Evolutionary conservation across 371 early-diverging fungal species (phyloP), one percentile per base, ranked within the genome.

Genomic region (Syncephalastrum monosporum): DNA sequence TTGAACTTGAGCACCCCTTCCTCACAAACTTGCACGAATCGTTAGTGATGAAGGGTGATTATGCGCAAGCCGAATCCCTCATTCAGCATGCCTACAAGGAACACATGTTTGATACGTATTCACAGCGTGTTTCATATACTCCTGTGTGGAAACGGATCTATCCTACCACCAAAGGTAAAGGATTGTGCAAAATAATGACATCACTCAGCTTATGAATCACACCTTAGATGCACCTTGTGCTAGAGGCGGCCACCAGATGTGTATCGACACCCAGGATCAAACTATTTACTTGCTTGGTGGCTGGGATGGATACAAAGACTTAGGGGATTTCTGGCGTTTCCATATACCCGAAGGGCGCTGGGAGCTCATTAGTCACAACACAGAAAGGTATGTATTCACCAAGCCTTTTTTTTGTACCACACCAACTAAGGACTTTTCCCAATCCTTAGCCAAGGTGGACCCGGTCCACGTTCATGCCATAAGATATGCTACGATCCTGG

Each of bases 161-260:
- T 16, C 74, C 78, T 25, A 68, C 50, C 1, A 65, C 64, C 61
- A 62, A 67, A 51, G 68, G 68, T 67, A 56, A 51, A 12, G n/a
- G 3, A 23, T 1, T 50, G 13, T 25, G 10, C 33, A 29, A 17
- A 25, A 14, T 24, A 42, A 25, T 19, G 12, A 3, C 50, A 2
- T 24, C 10, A 42, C 23, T 23, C 17, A 2, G 33, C 42, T 17
- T 61, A 25, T 23, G 41, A 57, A 55, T 47, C 13, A 15, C 3
- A 21, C 69, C 75, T 73, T 0, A 33, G 63, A 74, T 15, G 60
- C 71, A 16, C 89, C 87, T 13, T 68, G 77, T 50, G 73, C 76
- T 16, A 81, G 99, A 50, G 98, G 98, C 25, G 99, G 98, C 4
- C 99, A 99, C 75, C 98, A 97, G 68, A 93, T 97, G 96, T 93